phyloP scores from a whole-genome alignment of 1,284 basidiomycete genomes.

The Cutaneotrichosporon curvatum region DNA sequence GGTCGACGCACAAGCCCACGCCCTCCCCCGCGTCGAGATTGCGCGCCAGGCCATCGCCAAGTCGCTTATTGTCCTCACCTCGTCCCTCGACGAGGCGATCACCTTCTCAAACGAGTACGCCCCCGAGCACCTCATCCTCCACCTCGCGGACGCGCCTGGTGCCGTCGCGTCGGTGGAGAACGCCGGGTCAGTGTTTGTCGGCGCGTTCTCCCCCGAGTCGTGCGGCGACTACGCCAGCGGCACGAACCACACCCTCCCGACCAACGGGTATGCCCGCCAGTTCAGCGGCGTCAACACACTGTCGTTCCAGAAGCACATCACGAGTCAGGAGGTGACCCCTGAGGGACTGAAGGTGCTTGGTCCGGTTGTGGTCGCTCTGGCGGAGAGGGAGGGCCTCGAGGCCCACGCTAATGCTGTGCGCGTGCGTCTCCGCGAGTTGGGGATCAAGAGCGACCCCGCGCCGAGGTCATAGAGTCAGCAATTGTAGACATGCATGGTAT shows the following conservation, averaged over 20 bases:
- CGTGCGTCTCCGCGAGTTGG: constrained; percentile 32
- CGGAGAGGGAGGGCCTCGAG: constrained; percentile 89
- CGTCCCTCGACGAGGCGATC: constrained; percentile 66
- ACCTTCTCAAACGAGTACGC: constrained; percentile 94
- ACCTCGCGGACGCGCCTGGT: constrained; percentile 64
- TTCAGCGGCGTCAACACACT: constrained; percentile 96
- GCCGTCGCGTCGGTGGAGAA: constrained; percentile 69
- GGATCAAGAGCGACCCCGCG: constrained; percentile 1
- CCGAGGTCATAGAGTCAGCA: neutral
- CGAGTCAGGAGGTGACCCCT: constrained; percentile 80
- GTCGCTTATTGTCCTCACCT: constrained; percentile 76
- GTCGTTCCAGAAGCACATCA: constrained; percentile 99
- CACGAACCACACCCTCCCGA: constrained; percentile 95
- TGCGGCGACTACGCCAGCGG: constrained; percentile 98
- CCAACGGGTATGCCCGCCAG: constrained; percentile 91
- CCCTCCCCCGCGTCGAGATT: constrained; percentile 81
- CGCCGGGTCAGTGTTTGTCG: constrained; percentile 94
- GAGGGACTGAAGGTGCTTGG: constrained; percentile 74
- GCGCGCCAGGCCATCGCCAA: constrained; percentile 84
- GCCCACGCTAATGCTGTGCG: constrained; percentile 67
- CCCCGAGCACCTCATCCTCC: constrained; percentile 90
- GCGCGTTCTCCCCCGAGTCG: constrained; percentile 73
- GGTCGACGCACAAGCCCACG: constrained; percentile 80
- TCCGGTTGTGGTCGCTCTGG: constrained; percentile 81
- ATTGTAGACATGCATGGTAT: neutral